Evolutionary conservation across 306 rosid species (phyloP), one percentile per base, ranked within the genome.

Genomic region (Parietaria judaica): DNA sequence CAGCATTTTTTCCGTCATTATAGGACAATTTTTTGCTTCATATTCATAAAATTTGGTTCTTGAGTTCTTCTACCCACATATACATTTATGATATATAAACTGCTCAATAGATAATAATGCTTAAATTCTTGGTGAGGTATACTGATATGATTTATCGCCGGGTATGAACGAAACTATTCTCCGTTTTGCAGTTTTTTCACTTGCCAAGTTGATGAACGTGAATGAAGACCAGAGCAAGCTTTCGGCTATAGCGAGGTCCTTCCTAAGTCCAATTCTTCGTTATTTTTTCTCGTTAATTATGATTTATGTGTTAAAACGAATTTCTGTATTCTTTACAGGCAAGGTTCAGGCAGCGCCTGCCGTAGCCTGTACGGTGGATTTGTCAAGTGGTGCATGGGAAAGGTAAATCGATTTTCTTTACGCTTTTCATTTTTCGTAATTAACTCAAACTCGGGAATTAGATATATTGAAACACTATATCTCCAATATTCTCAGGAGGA

Each of bases 331-430:
- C 43, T 64, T 73, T 63, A 62, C 66, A 92, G 98, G 84, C 99
- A 88, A 84, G 99, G 99, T 56, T 92, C 99, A 7, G 99, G 99
- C 70, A 92, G 99, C 77, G 99, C 99, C 60, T 92, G 99, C 55
- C 99, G 99, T 71, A 92, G 99, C 79, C 80, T 92, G 66, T 86
- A 74, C 73, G 99, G 99, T 74, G 99, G 99, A 69, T 88, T 92
- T 79, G 99, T 88, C 70, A 92, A 92, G 83, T 92, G 99, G 99
- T 66, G 70, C 73, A 92, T 92, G 99, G 99, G 99, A 72, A 86
- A 82, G 67, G 99, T 92, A 81, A 66, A 89, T 71, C 71, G 62
- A 50, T 15, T 23, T 51, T 43, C 50, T 55, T 23, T 4, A 8
- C 58, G 35, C 35, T 64, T 36, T 56, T 34, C 35, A 31, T 60